Evolutionary conservation across 2,329 filamentous ascomycete species (phyloP).

Genomic region (Alternaria triticimaculans): DNA sequence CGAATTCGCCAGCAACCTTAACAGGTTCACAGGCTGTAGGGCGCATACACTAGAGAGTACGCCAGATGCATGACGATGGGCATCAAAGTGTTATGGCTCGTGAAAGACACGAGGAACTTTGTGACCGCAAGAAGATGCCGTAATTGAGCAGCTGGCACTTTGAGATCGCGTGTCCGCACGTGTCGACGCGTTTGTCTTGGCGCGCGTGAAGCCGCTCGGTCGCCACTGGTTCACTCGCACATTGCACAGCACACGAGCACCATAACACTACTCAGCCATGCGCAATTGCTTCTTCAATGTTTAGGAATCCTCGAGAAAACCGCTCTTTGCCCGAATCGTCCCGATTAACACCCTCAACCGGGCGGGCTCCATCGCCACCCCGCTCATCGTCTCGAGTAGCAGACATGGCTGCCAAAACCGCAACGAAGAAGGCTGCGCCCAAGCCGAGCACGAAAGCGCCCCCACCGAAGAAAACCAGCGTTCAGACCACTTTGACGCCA

Average conservation of each 20-base stretch:
- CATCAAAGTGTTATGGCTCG: background rate
- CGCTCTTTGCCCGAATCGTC: slow-evolving; percentile 40
- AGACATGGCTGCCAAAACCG: slow-evolving; percentile 33
- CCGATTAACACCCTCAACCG: slow-evolving; percentile 54
- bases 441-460: slow-evolving; percentile 21
- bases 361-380: slow-evolving; percentile 62
- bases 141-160: background rate
- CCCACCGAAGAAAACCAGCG: slow-evolving; percentile 30
- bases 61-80: background rate
- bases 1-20: background rate
- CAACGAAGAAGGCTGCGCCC: slow-evolving; percentile 26
- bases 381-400: slow-evolving; percentile 22
- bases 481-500: slow-evolving; percentile 45
- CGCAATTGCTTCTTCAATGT: slow-evolving; percentile 49
- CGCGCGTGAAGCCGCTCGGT: background rate
- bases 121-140: background rate
- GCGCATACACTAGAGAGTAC: background rate
- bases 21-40: background rate
- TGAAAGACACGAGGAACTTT: background rate
- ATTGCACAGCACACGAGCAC: background rate
- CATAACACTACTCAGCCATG: background rate
- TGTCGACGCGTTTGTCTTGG: slow-evolving; percentile 17
- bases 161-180: background rate
- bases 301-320: slow-evolving; percentile 62
- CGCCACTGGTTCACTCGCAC: slow-evolving; percentile 1